A percentile compares a stretch with the other conserved stretches of the same genome.
These are phyloP conservation scores for Tremellales sp. DNA, from an alignment of 1,284 basidiomycete species.

Conservation along the genomic window DNA sequence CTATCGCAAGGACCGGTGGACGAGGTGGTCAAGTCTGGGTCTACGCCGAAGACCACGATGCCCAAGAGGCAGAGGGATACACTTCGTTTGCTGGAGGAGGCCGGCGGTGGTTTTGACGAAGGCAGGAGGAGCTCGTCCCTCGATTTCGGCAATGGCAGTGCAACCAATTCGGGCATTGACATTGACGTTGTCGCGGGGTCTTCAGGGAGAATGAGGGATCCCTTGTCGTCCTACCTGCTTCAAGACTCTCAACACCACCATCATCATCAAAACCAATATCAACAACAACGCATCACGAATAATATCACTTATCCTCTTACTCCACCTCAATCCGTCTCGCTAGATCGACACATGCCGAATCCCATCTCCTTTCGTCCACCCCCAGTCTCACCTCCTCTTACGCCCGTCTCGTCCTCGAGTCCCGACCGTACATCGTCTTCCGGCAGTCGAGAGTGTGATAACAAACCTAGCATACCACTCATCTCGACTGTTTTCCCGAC, in stretches of 20 bases:
- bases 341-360: conserved; percentile 4
- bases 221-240: conserved; percentile 43
- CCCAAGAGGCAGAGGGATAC: conserved; percentile 17
- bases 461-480: conserved; percentile 28
- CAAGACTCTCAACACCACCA: conserved; percentile 23
- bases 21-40: conserved; percentile 38
- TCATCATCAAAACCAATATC: neutral
- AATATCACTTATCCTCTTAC: conserved; percentile 15
- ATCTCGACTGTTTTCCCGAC: conserved; percentile 41
- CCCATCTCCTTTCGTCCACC: neutral
- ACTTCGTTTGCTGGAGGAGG: conserved; percentile 41
- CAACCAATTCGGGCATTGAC: neutral
- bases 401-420: conserved; percentile 16
- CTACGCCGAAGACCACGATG: conserved; percentile 31
- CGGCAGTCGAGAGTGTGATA: neutral
- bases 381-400: conserved; percentile 12
- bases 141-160: conserved; percentile 7
- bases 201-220: conserved; percentile 41
- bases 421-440: conserved; percentile 1
- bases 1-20: conserved; percentile 44
- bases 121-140: conserved; percentile 47
- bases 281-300: neutral
- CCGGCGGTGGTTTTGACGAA: conserved; percentile 50
- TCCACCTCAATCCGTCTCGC: conserved; percentile 19
- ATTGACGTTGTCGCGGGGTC: conserved; percentile 36